Evolutionary conservation across 2,329 filamentous ascomycete genomes (phyloP), one percentile per base, ranked within the genome.

Genomic region (Colletotrichum sp.): DNA sequence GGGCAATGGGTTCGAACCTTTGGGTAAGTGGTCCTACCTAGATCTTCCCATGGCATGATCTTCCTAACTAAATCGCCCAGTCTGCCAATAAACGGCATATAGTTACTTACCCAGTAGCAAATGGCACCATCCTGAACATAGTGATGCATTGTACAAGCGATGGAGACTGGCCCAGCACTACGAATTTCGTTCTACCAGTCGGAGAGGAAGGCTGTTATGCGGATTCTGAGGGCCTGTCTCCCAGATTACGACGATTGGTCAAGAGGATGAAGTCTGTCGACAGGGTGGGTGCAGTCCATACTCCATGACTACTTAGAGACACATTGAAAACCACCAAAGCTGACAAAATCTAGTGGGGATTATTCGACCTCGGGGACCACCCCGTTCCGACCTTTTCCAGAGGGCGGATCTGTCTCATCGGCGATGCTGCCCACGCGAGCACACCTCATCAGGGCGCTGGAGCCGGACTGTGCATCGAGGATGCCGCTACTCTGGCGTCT

Each of bases 361-460:
- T 89, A 36, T 89, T 88, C 77, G 87, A 89, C 63, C 81, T 88
- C 1, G 85, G 84, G 36, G 83, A 87, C n/a, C 79, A 86, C 57
- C 87, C 86, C 1, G 81, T 88, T 1, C 84, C 85, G 2, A 80
- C 80, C 13, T 90, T 87, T 59, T 85, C 84, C 78, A 84, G 84
- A 28, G 85, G 85, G 9, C 83, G 87, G 1, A 79, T 89, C 28
- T 87, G 85, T 49, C 85, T 93, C 3, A 81, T 91, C 1, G 92
- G 92, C 16, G 92, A 94, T 79, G 91, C 92, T 0, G 92, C 92
- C 0, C 92, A 93, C 80, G 91, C 91, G 0, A 90, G 90, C 52
- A 90, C 91, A 1, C 92, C 92, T 0, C 89, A 91, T 52, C 89
- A 92, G 57, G 92, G 91, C 0, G 88, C 91, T 2, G 92, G 92